A percentile compares a stretch with the other conserved stretches of the same genome.
phyloP scores from a whole-genome alignment of 352 stramenopile genomes.

The Globisporangium ultimum region DNA sequence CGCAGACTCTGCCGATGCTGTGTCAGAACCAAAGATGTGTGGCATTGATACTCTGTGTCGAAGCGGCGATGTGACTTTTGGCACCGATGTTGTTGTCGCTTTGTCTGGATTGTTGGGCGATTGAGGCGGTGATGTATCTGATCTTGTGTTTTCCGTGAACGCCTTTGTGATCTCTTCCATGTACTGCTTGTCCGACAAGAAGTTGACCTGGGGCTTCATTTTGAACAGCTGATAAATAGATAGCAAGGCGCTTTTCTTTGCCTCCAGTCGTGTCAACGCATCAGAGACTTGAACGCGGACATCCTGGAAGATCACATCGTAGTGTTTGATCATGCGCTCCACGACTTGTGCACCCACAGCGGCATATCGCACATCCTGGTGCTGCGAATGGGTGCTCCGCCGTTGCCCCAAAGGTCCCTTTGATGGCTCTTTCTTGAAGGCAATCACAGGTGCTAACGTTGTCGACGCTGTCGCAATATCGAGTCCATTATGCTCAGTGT shows the following conservation, averaged over 20 bases:
- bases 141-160: conserved; percentile 43
- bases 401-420: conserved; percentile 29
- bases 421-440: conserved; percentile 65
- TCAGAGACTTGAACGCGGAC: conserved; percentile 63
- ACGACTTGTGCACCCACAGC: conserved; percentile 73
- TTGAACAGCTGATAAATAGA: conserved; percentile 71
- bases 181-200: conserved; percentile 60
- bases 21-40: conserved; percentile 10
- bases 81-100: neutral
- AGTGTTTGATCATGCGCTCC: conserved; percentile 75
- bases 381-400: conserved; percentile 48
- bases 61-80: conserved; percentile 8
- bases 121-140: conserved; percentile 8
- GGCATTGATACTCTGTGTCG: conserved; percentile 19
- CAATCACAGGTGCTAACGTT: conserved; percentile 71
- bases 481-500: conserved; percentile 62
- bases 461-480: conserved; percentile 56
- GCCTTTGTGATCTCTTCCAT: conserved; percentile 60
- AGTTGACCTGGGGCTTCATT: conserved; percentile 61
- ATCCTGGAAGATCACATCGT: conserved; percentile 72
- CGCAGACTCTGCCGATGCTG: neutral
- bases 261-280: conserved; percentile 53
- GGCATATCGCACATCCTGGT: conserved; percentile 74
- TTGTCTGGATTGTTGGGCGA: conserved; percentile 9
- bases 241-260: conserved; percentile 56